Evolutionary conservation across 2,329 filamentous ascomycete species (phyloP), one percentile per base, ranked within the genome.

Genomic region (Microcyclosporella mali): DNA sequence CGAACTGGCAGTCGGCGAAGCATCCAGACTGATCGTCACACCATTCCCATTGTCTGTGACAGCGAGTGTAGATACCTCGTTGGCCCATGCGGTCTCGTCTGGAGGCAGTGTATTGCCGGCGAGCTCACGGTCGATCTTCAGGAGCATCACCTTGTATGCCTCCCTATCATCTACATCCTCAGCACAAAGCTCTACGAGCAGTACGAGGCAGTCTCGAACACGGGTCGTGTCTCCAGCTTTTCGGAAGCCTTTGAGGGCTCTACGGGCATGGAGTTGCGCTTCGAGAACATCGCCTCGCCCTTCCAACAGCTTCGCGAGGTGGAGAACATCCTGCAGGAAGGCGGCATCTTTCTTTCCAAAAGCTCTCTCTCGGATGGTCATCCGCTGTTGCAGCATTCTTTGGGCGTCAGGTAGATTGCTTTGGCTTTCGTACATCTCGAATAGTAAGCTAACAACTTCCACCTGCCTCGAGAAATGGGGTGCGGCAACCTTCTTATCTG

Each of bases 181-280:
- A 9, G 6, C 21, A 25, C 21, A 25, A 9, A 25, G 21, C 9
- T 25, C 32, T 6, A 33, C 18, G 14, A 33, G 32, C 10, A 33
- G 15, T 17, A 15, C 4, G 9, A 33, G 15, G 17, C 32, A 33
- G 12, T 18, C 9, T 16, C 32, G 32, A 33, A 33, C 14, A 15
- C 14, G 14, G 10, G 9, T 33, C 4, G 15, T 18, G 14, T 33
- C 12, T 19, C 27, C 19, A 10, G 34, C 15, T 10, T 29, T 41
- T 28, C 35, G 34, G 15, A 25, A 35, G 18, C 39, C 32, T 21
- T 33, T 27, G 9, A 33, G 27, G 12, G 39, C 39, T n/a, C 25
- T 34, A 8, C 39, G 39, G 6, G 18, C 39, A 16, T 41, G 32
- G 12, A 41, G 14, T 17, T 35, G 39, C 10, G 39, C 39, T 11